Conservation (phyloP, 2,329 filamentous ascomycete genomes). For the Monilinia fructigena region DNA sequence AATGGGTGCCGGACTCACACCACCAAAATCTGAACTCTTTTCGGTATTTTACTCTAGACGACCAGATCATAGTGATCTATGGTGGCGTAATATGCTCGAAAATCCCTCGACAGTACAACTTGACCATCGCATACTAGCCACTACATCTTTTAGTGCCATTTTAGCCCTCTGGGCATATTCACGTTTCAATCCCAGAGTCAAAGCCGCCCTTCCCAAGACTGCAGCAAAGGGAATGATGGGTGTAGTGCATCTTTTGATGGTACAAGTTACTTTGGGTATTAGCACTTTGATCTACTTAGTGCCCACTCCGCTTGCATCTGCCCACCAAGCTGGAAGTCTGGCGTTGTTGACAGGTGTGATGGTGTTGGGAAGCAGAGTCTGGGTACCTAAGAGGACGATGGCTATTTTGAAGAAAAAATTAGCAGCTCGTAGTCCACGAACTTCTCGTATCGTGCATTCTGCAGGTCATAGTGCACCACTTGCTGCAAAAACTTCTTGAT, state of each 20-base stretch:
- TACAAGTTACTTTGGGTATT: conserved; percentile 87
- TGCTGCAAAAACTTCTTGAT: neutral
- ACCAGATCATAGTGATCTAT: conserved; percentile 76
- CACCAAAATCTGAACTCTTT: conserved; percentile 79
- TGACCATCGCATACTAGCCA: conserved; percentile 89
- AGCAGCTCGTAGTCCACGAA: conserved; percentile 19
- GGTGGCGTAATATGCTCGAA: conserved; percentile 97
- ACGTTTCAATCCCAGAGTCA: conserved; percentile 59
- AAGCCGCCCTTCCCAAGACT: conserved; percentile 57
- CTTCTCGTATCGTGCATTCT: conserved; percentile 12
- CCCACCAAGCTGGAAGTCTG: conserved; percentile 88
- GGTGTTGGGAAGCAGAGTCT: conserved; percentile 74
- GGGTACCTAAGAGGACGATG: conserved; percentile 66
- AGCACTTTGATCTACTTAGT: conserved; percentile 91
- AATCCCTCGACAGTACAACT: conserved; percentile 95
- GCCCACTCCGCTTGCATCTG: conserved; percentile 80
- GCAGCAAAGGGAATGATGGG: conserved; percentile 71
- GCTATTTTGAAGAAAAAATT: conserved; percentile 51
- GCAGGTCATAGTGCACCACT: neutral
- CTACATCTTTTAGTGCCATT: conserved; percentile 80
- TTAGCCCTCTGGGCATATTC: conserved; percentile 79
- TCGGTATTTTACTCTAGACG: conserved; percentile 81
- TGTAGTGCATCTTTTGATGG: conserved; percentile 74
- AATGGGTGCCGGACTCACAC: conserved; percentile 84
- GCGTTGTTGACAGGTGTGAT: conserved; percentile 80